These are phyloP conservation scores for Arthroderma sp. DNA, from an alignment of 2,329 filamentous ascomycete species.

Conservation along the genomic window DNA sequence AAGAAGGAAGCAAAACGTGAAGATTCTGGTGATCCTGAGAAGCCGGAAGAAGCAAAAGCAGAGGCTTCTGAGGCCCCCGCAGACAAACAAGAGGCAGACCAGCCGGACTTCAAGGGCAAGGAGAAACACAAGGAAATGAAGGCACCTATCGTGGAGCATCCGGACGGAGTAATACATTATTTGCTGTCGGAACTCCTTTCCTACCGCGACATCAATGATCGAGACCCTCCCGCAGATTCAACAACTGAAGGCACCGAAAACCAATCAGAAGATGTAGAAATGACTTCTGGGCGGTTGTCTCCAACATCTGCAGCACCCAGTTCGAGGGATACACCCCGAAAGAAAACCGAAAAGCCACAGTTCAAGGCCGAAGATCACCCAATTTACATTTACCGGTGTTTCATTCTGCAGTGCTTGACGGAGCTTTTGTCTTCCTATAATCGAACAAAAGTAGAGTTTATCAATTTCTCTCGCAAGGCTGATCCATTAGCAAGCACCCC, in stretches of 20 bases:
- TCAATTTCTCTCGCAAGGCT: constrained; percentile 92
- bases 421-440: constrained; percentile 79
- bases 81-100: constrained; percentile 7
- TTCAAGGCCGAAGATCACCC: constrained; percentile 92
- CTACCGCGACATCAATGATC: constrained; percentile 86
- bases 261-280: constrained; percentile 37
- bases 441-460: constrained; percentile 92
- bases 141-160: constrained; percentile 74
- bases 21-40: constrained; percentile 12
- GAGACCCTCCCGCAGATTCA: constrained; percentile 39
- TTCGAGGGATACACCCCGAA: constrained; percentile 20
- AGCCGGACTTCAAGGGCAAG: constrained; percentile 20
- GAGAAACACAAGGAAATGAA: constrained; percentile 58
- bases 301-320: constrained; percentile 15
- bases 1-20: constrained; percentile 25
- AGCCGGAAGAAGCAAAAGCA: constrained; percentile 8
- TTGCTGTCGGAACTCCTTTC: constrained; percentile 82
- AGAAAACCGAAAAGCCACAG: constrained; percentile 54
- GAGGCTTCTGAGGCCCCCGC: constrained; percentile 20
- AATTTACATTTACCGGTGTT: constrained; percentile 93
- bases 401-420: constrained; percentile 79
- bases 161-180: constrained; percentile 91
- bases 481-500: constrained; percentile 74
- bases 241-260: constrained; percentile 15
- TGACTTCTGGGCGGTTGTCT: constrained; percentile 30